These are phyloP conservation scores for Tolypocladium inflatum DNA, from an alignment of 2,329 filamentous ascomycete genomes.

Conservation along the genomic window DNA sequence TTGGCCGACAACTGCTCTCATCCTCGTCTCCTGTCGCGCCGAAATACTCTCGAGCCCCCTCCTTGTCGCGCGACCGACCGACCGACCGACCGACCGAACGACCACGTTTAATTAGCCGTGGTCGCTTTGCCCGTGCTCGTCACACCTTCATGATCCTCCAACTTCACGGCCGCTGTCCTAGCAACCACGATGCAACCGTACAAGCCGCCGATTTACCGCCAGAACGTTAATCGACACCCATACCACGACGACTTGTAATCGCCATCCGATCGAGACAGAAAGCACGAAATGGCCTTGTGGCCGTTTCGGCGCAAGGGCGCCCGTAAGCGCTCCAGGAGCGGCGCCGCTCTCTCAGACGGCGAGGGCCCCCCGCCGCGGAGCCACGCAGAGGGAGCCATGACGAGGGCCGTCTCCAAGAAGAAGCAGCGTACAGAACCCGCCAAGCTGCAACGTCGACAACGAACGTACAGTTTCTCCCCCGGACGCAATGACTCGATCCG, in stretches of 20 bases:
- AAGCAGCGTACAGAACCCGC: conserved; percentile 36
- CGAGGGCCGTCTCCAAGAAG: conserved; percentile 21
- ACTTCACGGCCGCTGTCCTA: not conserved
- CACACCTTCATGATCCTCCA: not conserved
- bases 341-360: conserved; percentile 45
- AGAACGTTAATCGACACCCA: not conserved
- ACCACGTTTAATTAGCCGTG: not conserved
- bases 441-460: conserved; percentile 36
- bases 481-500: conserved; percentile 46
- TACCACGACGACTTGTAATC: not conserved
- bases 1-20: not conserved
- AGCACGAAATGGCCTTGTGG: conserved; percentile 63
- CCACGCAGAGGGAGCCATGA: conserved; percentile 20
- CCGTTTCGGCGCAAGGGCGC: conserved; percentile 69
- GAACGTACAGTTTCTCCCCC: conserved; percentile 54
- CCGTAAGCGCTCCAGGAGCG: conserved; percentile 45
- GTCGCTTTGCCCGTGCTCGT: not conserved
- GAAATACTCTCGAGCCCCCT: not conserved
- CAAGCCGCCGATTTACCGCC: conserved; percentile 1
- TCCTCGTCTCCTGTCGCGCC: not conserved
- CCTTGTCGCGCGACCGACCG: not conserved
- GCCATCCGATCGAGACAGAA: not conserved
- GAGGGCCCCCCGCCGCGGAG: conserved; percentile 31
- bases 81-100: not conserved
- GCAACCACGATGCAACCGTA: conserved; percentile 3